Percentiles rank a stretch among this genome's conserved stretches.
Evolutionary conservation across 2,329 filamentous ascomycete species (phyloP).

Genomic region (Fusarium brachygibbosum): DNA sequence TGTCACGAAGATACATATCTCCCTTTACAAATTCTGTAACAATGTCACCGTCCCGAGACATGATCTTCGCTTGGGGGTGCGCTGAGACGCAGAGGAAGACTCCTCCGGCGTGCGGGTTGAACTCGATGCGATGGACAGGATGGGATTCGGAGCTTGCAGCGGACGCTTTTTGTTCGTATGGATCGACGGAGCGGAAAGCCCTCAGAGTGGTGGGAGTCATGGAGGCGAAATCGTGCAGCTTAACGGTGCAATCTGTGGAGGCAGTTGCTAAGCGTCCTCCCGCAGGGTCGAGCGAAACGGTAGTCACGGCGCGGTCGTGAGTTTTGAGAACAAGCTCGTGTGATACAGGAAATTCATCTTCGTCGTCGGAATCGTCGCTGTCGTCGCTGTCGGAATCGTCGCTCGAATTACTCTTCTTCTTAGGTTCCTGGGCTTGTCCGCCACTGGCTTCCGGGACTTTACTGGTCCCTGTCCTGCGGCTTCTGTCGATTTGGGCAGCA

Average conservation of each 20-base stretch:
- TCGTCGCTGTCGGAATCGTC: constrained; percentile 62
- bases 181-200: constrained; percentile 93
- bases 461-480: constrained; percentile 68
- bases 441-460: constrained; percentile 29
- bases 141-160: constrained; percentile 84
- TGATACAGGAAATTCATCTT: constrained; percentile 90
- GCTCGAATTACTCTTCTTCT: constrained; percentile 60
- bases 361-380: constrained; percentile 75
- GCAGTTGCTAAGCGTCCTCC: constrained; percentile 90
- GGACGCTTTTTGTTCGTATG: constrained; percentile 78
- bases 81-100: constrained; percentile 90
- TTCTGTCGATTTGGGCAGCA: constrained; percentile 83
- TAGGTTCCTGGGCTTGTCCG: constrained; percentile 33
- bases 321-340: constrained; percentile 95
- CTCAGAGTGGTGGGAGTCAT: constrained; percentile 96
- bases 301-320: constrained; percentile 88
- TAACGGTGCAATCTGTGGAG: constrained; percentile 90
- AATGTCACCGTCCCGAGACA: constrained; percentile 89
- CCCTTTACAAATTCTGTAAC: constrained; percentile 93
- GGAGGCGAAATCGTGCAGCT: constrained; percentile 93
- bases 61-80: constrained; percentile 88
- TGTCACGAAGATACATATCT: constrained; percentile 97
- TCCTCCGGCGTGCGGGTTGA: constrained; percentile 84
- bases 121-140: constrained; percentile 86
- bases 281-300: constrained; percentile 84